Evolutionary conservation across 352 stramenopile genomes (phyloP), one percentile per base, ranked within the genome.

Genomic region (Hyphochytrium catenoides): DNA sequence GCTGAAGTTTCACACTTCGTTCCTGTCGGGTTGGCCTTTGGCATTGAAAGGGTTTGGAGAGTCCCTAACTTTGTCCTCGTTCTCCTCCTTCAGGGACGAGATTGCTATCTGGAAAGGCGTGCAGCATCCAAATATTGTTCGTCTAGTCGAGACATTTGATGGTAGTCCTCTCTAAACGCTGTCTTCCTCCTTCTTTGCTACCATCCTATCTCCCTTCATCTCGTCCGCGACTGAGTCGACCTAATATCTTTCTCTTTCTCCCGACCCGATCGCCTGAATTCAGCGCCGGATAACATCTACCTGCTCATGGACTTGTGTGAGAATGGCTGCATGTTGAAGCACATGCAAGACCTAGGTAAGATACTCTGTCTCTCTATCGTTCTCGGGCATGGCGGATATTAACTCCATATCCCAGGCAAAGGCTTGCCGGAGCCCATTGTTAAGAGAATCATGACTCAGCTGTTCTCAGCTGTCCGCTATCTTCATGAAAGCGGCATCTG

Each of bases 251-350:
- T n/a, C n/a, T n/a, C n/a, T n/a, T n/a, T n/a, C n/a, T n/a, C n/a
- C n/a, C n/a, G n/a, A n/a, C n/a, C n/a, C n/a, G n/a, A n/a, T n/a
- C n/a, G n/a, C n/a, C n/a, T n/a, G 64, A 81, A 43, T 1, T 23
- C 12, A 3, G 34, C n/a, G 60, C 73, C 23, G 43, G 54, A 21
- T 31, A 62, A 76, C 36, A 77, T 81, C 41, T 73, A 71, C 41
- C 77, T 81, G 46, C 74, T 81, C 54, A 81, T 81, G 66, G 66
- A 81, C 43, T 59, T 81, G 19, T 65, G 59, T 25, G 47, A 55
- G 6, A 57, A 56, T 3, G 66, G 66, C 1, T 34, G 41, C 26
- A 31, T 46, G 18, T 37, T 46, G 15, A 31, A 39, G 0, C 31
- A 31, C 3, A 37, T 46, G 4, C 39, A 46, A 23, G 12, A 21